Base-by-base conservation (phyloP, 805 yeast genomes). In the Ogataea corticis region DNA sequence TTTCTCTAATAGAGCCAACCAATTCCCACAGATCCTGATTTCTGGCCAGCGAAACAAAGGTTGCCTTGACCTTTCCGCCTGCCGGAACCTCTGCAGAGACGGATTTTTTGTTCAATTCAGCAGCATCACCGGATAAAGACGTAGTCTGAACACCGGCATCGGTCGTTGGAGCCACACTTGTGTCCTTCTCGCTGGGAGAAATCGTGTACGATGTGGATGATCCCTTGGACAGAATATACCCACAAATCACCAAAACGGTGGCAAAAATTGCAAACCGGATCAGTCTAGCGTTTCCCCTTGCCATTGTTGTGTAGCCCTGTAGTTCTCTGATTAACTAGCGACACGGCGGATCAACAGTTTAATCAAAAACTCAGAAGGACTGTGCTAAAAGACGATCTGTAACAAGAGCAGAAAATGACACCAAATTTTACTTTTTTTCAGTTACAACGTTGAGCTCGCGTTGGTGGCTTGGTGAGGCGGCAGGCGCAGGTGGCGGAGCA, bases 41-140 rank as follows among this genome's bases (percentile, higher is more conserved):
- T 69, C 95, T 75, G 11, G 91, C 94, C 56, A 87, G 72, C 0
- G 92, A 76, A 14, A 87, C 90, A 64, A 88, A 86, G 2, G 95
- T 82, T 13, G 96, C 96, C 62, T 80, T 83, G 45, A 76, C 82
- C 55, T 77, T 77, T 13, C 61, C 51, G 34, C 47, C 53, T 4
- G 16, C 32, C 12, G 46, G 47, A 37, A 46, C 49, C 18, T 46
- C 46, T 4, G 44, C 34, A 15, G 34, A 44, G 17, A 42, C 55
- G 14, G 25, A 15, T 10, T 32, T 35, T n/a, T n/a, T n/a, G n/a
- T n/a, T n/a, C n/a, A n/a, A n/a, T n/a, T n/a, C n/a, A n/a, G n/a
- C n/a, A n/a, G n/a, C n/a, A n/a, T n/a, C n/a, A n/a, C n/a, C n/a
- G n/a, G n/a, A n/a, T n/a, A n/a, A n/a, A n/a, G n/a, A n/a, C n/a